Conservation (phyloP, 164 flowering plant species). For the Dillenia suffruticosa region DNA sequence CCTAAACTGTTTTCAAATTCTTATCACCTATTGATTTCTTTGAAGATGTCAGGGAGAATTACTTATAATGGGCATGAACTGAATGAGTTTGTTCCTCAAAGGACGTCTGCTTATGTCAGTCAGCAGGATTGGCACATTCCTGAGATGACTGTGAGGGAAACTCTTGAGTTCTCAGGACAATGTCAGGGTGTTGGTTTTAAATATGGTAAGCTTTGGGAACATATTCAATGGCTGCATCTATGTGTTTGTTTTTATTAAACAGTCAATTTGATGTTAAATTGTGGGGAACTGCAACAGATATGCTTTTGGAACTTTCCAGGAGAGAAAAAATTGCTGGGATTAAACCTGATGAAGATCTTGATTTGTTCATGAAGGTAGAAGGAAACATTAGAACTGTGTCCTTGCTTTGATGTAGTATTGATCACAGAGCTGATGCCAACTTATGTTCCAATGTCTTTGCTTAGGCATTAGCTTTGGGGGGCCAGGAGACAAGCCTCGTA, state of each 20-base stretch:
- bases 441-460: conserved; percentile 4
- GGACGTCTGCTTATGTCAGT: conserved; percentile 88
- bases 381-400: neutral
- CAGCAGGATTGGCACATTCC: conserved; percentile 87
- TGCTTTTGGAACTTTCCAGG: conserved; percentile 92
- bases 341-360: conserved; percentile 97
- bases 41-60: conserved; percentile 74
- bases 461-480: conserved; percentile 81
- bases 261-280: neutral
- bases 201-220: conserved; percentile 46
- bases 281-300: conserved; percentile 41
- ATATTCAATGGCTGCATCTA: neutral
- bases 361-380: conserved; percentile 89
- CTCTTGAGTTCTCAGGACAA: conserved; percentile 77
- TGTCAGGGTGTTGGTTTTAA: conserved; percentile 94
- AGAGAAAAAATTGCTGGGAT: conserved; percentile 84
- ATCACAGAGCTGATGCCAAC: neutral
- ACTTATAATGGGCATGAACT: conserved; percentile 77
- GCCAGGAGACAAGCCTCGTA: conserved; percentile 64
- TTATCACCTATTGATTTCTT: conserved; percentile 15
- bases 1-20: neutral
- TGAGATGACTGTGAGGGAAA: conserved; percentile 96
- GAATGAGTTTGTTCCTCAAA: conserved; percentile 77
- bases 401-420: conserved; percentile 2
- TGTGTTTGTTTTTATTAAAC: neutral